A percentile compares a stretch with the other conserved stretches of the same genome.
These are phyloP conservation scores for Pseudopithomyces chartarum DNA, from an alignment of 2,329 filamentous ascomycete species.

Conservation along the genomic window DNA sequence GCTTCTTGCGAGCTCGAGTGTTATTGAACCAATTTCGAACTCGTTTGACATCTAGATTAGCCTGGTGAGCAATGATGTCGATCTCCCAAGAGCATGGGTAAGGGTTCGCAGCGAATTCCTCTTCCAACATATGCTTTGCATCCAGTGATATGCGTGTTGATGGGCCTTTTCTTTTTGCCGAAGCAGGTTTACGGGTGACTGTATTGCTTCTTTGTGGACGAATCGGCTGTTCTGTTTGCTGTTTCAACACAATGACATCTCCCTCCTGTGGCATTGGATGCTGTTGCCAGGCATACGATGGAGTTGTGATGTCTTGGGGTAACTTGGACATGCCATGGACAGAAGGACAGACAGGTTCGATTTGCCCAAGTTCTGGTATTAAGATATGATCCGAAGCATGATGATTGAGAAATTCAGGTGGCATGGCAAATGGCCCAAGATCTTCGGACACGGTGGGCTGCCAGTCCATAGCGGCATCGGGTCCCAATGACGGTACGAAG, in stretches of 20 bases:
- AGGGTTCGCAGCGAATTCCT: constrained; percentile 41
- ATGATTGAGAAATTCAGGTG: neutral
- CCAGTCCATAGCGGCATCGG: constrained; percentile 35
- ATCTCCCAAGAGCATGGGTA: constrained; percentile 44
- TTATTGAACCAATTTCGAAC: constrained; percentile 46
- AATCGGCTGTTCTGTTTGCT: neutral
- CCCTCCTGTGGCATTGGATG: constrained; percentile 5
- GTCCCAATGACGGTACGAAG: neutral
- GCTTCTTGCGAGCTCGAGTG: constrained; percentile 38
- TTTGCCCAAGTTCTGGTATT: neutral
- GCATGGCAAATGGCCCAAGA: neutral
- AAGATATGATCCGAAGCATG: neutral
- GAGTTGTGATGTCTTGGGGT: neutral
- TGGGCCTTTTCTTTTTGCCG: constrained; percentile 39
- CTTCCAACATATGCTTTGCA: constrained; percentile 39
- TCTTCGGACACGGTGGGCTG: constrained; percentile 10
- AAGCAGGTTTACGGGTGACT: constrained; percentile 34
- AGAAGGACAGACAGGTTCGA: neutral
- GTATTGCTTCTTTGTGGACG: constrained; percentile 7
- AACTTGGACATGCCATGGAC: neutral
- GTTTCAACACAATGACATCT: neutral
- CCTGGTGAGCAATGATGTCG: constrained; percentile 43
- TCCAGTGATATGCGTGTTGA: constrained; percentile 38
- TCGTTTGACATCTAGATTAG: constrained; percentile 41
- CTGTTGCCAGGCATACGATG: neutral